phyloP scores from a whole-genome alignment of 73 alveolate species.

The Breviolum minutum region DNA sequence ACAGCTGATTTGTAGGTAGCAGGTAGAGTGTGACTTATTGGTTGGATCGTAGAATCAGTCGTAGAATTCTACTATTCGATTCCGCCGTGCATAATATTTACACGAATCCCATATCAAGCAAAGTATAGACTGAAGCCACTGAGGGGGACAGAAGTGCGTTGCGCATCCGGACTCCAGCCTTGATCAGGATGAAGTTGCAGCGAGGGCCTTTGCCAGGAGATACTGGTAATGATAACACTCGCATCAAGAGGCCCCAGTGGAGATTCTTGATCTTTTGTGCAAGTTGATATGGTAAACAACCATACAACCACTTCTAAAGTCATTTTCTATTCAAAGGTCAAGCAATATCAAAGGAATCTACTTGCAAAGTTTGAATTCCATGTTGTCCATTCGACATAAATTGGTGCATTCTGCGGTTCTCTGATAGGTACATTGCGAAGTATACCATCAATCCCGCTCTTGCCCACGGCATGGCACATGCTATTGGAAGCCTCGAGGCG shows the following conservation, averaged over 20 bases:
- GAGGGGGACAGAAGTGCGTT: background rate
- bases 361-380: background rate
- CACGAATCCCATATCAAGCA: no score
- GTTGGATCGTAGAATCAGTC: background rate
- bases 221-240: constrained; percentile 68
- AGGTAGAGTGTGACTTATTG: no score
- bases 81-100: no score
- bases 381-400: background rate
- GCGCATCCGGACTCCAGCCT: background rate
- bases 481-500: constrained; percentile 91
- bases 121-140: background rate
- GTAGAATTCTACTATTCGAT: background rate
- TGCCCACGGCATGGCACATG: constrained; percentile 95
- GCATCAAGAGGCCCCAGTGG: constrained; percentile 63
- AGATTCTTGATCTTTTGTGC: background rate
- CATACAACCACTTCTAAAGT: no score
- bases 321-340: no score
- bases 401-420: background rate
- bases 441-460: constrained; percentile 94
- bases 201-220: constrained; percentile 84
- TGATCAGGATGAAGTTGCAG: constrained; percentile 89
- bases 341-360: no score
- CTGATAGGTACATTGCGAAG: constrained; percentile 86
- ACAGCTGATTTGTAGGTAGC: no score
- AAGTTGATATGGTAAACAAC: no score